Evolutionary conservation across 2,329 filamentous ascomycete genomes (phyloP), one percentile per base, ranked within the genome.

Genomic region (Pezicula neosporulosa): DNA sequence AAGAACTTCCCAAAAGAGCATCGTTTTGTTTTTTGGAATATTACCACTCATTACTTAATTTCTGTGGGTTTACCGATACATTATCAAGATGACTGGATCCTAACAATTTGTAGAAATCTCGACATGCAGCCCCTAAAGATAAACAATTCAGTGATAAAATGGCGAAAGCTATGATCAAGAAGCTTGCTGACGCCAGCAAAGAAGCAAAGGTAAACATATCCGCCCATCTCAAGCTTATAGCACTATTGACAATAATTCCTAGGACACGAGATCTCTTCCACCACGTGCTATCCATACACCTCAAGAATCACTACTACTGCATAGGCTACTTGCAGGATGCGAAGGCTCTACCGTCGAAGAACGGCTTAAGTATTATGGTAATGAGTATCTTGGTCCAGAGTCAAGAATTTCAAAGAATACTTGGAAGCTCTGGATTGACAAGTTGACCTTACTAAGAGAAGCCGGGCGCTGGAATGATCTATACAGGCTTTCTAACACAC

Each of bases 1-100:
- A 68, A 66, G 42, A 61, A 50, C 16, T 68, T 66, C 28, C 58
- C 63, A 3, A 54, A 52, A 16, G 67, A 61, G 33, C 66, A 62
- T 52, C 46, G 55, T 36, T 68, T 67, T 47, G 50, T 63, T 35
- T 67, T 67, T 46, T 68, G 65, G 65, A 66, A 63, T 24, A 61
- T 68, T 16, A 57, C 65, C 13, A 57, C 60, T 6, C 60, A 63
- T 50, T 64, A 63, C 49, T 47, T 66, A 21, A 63, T 57, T 49
- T 62, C 64, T n/a, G 64, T 66, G 55, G 59, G 58, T 55, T 4
- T 35, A 39, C 39, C 12, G 4, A 10, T 13, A 6, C 16, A 7
- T 30, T n/a, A 37, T 13, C 9, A 19, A 35, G 8, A 30, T 21
- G 48, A 36, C 10, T 41, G 9, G 24, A 18, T 38, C 35, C 52